Conservation (phyloP, 208 protist species). For the Crithidia acanthocephali region DNA sequence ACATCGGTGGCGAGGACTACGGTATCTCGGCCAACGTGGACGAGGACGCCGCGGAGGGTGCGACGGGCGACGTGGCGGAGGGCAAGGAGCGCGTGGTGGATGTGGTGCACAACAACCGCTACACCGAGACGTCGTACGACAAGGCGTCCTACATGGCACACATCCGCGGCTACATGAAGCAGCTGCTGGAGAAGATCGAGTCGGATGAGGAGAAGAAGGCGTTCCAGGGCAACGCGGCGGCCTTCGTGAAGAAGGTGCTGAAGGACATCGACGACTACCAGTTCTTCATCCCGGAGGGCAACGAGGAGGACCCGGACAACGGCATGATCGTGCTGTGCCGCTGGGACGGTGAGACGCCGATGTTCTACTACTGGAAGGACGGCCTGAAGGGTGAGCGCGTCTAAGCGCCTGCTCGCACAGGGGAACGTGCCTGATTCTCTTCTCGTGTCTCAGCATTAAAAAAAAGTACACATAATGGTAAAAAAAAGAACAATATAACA, state of each 20-base stretch:
- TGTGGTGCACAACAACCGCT: constrained; percentile 91
- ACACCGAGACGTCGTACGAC: constrained; percentile 93
- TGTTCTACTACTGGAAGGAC: constrained; percentile 93
- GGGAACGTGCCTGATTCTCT: background rate
- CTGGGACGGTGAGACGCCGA: constrained; percentile 87
- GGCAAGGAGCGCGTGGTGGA: constrained; percentile 86
- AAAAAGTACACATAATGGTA: constrained; percentile 14
- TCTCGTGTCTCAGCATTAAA: constrained; percentile 1
- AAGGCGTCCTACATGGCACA: constrained; percentile 93
- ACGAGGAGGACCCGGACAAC: constrained; percentile 90
- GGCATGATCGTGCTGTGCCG: constrained; percentile 92
- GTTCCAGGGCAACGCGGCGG: constrained; percentile 86
- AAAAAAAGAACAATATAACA: constrained; percentile 4
- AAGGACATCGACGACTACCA: constrained; percentile 94
- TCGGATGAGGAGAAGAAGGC: constrained; percentile 83
- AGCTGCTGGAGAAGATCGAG: constrained; percentile 86
- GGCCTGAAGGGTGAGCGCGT: constrained; percentile 87
- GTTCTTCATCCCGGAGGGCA: constrained; percentile 93
- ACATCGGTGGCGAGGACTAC: constrained; percentile 87
- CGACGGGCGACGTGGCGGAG: constrained; percentile 81
- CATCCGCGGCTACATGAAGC: constrained; percentile 94
- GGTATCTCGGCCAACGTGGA: constrained; percentile 93
- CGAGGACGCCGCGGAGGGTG: constrained; percentile 86
- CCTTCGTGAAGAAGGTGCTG: constrained; percentile 93
- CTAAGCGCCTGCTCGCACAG: constrained; percentile 31